phyloP scores from a whole-genome alignment of 345 rosid genomes.

The Camelina hispida region DNA sequence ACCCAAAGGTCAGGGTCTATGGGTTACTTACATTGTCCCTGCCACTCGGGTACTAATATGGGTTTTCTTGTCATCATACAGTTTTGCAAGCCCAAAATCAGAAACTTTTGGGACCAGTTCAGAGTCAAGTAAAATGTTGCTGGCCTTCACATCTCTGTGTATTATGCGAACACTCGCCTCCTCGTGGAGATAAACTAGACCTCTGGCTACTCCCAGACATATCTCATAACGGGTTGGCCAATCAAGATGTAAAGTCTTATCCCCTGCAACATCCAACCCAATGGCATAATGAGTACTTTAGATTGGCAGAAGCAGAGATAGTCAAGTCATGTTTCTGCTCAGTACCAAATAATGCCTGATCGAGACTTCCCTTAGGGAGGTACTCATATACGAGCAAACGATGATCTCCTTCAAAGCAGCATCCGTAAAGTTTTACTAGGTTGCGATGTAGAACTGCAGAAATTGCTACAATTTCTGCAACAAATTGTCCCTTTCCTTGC shows the following conservation, averaged over 20 bases:
- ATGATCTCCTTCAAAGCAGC: constrained; percentile 47
- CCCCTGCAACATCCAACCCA: constrained; percentile 45
- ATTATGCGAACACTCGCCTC: constrained; percentile 66
- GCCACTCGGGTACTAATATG: constrained; percentile 55
- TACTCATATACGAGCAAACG: constrained; percentile 65
- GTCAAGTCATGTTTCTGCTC: neutral
- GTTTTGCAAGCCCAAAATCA: constrained; percentile 55
- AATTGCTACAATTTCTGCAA: constrained; percentile 63
- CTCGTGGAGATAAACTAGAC: constrained; percentile 66
- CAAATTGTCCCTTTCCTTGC: constrained; percentile 75
- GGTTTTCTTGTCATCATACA: constrained; percentile 51
- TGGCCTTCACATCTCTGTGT: constrained; percentile 70
- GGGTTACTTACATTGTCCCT: constrained; percentile 48
- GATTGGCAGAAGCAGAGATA: constrained; percentile 12
- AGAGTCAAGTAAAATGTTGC: constrained; percentile 63
- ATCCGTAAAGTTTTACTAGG: constrained; percentile 48
- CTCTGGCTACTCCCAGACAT: no score
- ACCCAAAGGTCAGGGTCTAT: constrained; percentile 22
- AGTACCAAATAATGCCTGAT: constrained; percentile 42
- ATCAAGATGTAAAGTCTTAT: constrained; percentile 47
- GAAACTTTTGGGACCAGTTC: constrained; percentile 50
- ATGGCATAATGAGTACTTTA: neutral
- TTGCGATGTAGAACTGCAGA: constrained; percentile 47
- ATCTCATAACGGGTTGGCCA: constrained; percentile 63
- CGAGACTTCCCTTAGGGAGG: constrained; percentile 65